Base-by-base conservation (phyloP, 2,329 filamentous ascomycete species). In the Chaetomium sp. region DNA sequence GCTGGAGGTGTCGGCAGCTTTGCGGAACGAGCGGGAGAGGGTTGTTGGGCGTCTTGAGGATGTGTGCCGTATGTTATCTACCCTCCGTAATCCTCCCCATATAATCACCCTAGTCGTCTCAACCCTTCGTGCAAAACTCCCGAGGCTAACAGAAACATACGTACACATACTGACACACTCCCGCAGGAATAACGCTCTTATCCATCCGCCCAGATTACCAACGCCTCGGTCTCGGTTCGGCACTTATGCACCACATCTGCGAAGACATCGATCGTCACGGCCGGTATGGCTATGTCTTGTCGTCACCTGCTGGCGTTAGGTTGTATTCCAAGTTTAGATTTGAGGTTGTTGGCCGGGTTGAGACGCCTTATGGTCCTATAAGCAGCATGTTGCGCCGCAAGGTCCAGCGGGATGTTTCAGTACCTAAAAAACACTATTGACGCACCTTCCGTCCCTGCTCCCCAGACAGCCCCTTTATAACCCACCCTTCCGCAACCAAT, bases 241-340 rank as follows among this genome's bases (percentile, higher is more conserved):
- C 44, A 8, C 42, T 57, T 1, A 57, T 57, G 51, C 55, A 54
- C 8, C 41, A 40, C 33, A 51, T 57, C 19, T 57, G 45, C 42
- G 42, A 57, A 53, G 51, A 54, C 14, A 54, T 54, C 11, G 55
- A 57, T 48, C 51, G 47, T 10, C 46, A 53, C 48, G 51, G 32
- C 27, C 46, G 47, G 51, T 38, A 54, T 51, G 55, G 51, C 19
- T 51, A 54, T 50, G 51, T 57, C 41, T 34, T 57, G 42, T 47
- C 51, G 4, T 52, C 52, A 35, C 55, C 55, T 44, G 51, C 47
- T 27, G 55, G 55, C 19, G 55, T 57, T 19, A 38, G 33, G 27
- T 52, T 57, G 14, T 57, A 54, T 44, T 54, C 55, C 47, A 57
- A 57, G 33, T 57, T 54, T 27, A 52, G 55, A 42, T 57, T 57